Percentiles rank a stretch among this genome's conserved stretches.
These are phyloP conservation scores for Lentinula boryana DNA, from an alignment of 768 basidiomycete genomes.

Conservation along the genomic window DNA sequence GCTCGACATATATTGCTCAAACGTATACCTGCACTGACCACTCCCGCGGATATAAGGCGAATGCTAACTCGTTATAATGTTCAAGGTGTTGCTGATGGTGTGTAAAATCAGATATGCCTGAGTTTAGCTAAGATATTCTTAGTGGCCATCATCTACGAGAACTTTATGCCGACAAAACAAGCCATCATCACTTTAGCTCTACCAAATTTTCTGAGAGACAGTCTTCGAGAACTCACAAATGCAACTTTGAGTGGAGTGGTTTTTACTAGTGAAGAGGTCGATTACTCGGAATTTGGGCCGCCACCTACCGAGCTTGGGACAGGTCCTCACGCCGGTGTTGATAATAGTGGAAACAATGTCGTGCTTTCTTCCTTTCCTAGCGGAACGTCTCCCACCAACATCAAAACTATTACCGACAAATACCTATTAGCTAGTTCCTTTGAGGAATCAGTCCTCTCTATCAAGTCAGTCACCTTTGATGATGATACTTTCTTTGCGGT, in stretches of 20 bases:
- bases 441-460: background rate
- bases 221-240: constrained; percentile 34
- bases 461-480: constrained; percentile 19
- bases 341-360: constrained; percentile 46
- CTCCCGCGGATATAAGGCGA: constrained; percentile 50
- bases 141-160: constrained; percentile 25
- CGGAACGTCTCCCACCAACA: constrained; percentile 12
- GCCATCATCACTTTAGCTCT: constrained; percentile 53
- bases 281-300: constrained; percentile 7
- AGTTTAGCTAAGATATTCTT: background rate
- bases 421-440: constrained; percentile 1
- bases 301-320: constrained; percentile 25
- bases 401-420: background rate
- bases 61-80: constrained; percentile 33
- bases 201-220: constrained; percentile 35
- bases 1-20: constrained; percentile 40
- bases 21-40: constrained; percentile 45
- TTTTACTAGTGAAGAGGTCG: constrained; percentile 29
- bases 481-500: constrained; percentile 23
- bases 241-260: constrained; percentile 40
- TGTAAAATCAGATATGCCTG: background rate
- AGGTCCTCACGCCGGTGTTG: constrained; percentile 48
- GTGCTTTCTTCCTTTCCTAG: constrained; percentile 59
- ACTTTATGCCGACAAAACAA: constrained; percentile 52
- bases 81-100: constrained; percentile 42